These are phyloP conservation scores for Fusarium tuaranense DNA, from an alignment of 2,329 filamentous ascomycete genomes.

Conservation along the genomic window DNA sequence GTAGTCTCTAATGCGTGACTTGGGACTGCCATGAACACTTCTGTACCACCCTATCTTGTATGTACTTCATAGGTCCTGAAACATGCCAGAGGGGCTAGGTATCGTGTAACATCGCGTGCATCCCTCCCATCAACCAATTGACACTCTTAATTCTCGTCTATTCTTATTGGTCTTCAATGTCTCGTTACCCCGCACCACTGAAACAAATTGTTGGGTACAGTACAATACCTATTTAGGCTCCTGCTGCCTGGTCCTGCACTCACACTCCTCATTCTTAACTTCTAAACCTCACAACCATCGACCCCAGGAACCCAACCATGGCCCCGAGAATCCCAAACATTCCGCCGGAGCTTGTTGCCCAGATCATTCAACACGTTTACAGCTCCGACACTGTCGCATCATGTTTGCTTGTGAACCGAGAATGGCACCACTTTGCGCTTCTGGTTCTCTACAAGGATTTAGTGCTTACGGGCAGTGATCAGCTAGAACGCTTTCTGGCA, in stretches of 20 bases:
- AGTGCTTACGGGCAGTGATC: not conserved
- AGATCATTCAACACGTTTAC: not conserved
- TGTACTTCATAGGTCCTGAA: too few species aligned
- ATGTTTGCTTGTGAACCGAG: not conserved
- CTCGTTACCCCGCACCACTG: not conserved
- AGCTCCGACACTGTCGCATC: not conserved
- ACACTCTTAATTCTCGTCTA: not conserved
- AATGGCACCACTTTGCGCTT: not conserved
- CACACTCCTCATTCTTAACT: not conserved
- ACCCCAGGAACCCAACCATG: not conserved
- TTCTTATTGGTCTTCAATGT: not conserved
- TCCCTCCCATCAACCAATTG: not conserved
- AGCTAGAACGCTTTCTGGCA: not conserved
- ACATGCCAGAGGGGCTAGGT: not conserved
- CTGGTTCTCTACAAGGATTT: not conserved
- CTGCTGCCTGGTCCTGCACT: not conserved
- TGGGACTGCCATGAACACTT: too few species aligned
- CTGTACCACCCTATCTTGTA: too few species aligned
- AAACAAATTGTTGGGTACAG: not conserved
- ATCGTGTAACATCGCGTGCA: not conserved
- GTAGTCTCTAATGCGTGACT: too few species aligned
- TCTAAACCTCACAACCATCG: not conserved
- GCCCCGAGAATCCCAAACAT: not conserved
- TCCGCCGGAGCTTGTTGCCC: not conserved
- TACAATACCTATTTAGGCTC: not conserved